Evolutionary conservation across 2,329 filamentous ascomycete genomes (phyloP).

Genomic region (Endoconidiophora laricicola): DNA sequence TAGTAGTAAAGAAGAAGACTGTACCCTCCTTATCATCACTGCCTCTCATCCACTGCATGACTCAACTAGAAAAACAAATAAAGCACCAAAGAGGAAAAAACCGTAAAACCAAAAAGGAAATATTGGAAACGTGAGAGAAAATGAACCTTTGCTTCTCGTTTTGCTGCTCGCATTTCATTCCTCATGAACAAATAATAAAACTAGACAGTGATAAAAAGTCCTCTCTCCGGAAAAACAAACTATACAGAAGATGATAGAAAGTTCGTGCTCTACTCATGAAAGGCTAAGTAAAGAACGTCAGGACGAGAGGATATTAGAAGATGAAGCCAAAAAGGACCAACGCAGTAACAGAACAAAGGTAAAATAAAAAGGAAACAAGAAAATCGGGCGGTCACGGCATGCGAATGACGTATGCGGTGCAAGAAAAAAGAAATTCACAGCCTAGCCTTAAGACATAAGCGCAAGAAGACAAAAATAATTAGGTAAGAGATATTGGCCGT

Average conservation of each 20-base stretch:
- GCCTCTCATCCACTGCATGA: no score
- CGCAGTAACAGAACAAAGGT: not conserved
- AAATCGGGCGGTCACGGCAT: not conserved
- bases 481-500: not conserved
- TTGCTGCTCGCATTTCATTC: not conserved
- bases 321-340: not conserved
- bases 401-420: no score
- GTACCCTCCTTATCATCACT: no score
- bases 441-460: not conserved
- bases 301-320: no score
- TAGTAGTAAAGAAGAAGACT: no score
- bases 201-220: not conserved
- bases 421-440: not conserved
- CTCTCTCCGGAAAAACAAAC: no score
- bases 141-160: conserved; percentile 2
- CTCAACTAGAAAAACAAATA: not conserved
- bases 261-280: no score
- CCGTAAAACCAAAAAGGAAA: not conserved
- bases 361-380: not conserved
- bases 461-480: not conserved
- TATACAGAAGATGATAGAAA: no score
- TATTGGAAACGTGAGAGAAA: not conserved
- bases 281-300: no score
- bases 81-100: not conserved
- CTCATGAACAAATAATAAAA: not conserved